Conservation (phyloP, 2,329 filamentous ascomycete species). For the Trichoderma breve region DNA sequence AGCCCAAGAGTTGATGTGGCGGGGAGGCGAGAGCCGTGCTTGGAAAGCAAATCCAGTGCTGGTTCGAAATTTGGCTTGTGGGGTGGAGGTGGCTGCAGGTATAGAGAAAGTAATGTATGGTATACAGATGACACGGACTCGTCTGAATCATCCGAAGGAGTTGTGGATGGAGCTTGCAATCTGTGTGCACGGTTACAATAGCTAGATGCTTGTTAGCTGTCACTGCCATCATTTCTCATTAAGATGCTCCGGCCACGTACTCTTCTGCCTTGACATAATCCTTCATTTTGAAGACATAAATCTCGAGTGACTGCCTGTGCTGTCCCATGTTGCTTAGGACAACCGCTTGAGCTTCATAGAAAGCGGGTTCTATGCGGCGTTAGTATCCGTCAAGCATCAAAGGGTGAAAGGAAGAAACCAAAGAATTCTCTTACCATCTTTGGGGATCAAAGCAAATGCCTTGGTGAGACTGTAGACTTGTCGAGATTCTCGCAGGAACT, state of each 20-base stretch:
- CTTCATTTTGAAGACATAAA: conserved; percentile 92
- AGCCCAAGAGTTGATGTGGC: conserved; percentile 81
- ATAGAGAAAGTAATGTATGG: conserved; percentile 84
- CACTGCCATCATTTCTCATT: background rate
- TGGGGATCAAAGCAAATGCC: conserved; percentile 74
- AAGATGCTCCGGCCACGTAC: conserved; percentile 51
- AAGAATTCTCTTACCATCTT: conserved; percentile 61
- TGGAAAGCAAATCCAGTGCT: conserved; percentile 82
- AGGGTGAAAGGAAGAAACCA: background rate
- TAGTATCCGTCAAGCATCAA: background rate
- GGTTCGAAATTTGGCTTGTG: conserved; percentile 72
- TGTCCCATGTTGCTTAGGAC: conserved; percentile 93
- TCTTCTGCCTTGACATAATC: conserved; percentile 91
- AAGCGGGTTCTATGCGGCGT: conserved; percentile 63
- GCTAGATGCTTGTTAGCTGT: conserved; percentile 38
- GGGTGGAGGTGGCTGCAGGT: conserved; percentile 75
- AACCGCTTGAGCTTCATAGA: conserved; percentile 87
- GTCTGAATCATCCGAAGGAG: conserved; percentile 38
- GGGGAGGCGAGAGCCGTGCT: conserved; percentile 87
- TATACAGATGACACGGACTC: conserved; percentile 76
- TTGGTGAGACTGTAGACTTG: conserved; percentile 74
- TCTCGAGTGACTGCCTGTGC: conserved; percentile 92
- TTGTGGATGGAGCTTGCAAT: conserved; percentile 46
- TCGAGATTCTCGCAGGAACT: conserved; percentile 71
- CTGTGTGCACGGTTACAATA: conserved; percentile 88